These are phyloP conservation scores for Talaromyces sp. DNA, from an alignment of 2,329 filamentous ascomycete species.

Conservation along the genomic window DNA sequence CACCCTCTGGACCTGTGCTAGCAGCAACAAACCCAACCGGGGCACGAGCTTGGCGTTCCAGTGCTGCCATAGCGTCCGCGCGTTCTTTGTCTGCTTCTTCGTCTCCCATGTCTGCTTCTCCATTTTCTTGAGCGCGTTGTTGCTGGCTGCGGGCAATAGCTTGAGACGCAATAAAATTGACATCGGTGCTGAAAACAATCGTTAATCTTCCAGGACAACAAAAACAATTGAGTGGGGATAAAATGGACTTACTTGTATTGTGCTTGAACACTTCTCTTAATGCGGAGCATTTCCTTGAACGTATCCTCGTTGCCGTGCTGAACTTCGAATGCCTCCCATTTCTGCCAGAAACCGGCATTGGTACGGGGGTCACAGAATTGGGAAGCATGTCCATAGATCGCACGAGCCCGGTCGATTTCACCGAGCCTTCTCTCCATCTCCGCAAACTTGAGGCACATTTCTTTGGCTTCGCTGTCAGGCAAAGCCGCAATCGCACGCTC, in stretches of 20 bases:
- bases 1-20: slow-evolving; percentile 65
- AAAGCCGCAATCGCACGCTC: slow-evolving; percentile 92
- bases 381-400: slow-evolving; percentile 93
- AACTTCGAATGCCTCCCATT: slow-evolving; percentile 96
- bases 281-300: slow-evolving; percentile 97
- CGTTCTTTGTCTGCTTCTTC: slow-evolving; percentile 41
- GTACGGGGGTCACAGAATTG: slow-evolving; percentile 96
- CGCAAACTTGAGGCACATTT: slow-evolving; percentile 98
- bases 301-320: slow-evolving; percentile 98
- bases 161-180: slow-evolving; percentile 96
- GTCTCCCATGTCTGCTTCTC: slow-evolving; percentile 30
- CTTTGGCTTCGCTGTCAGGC: slow-evolving; percentile 85
- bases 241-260: slow-evolving; percentile 70
- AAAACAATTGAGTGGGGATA: not conserved
- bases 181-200: slow-evolving; percentile 64
- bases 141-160: slow-evolving; percentile 76
- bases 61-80: slow-evolving; percentile 78
- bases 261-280: slow-evolving; percentile 95
- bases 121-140: slow-evolving; percentile 41
- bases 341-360: slow-evolving; percentile 84
- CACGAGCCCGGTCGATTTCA: slow-evolving; percentile 89
- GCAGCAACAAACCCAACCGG: slow-evolving; percentile 89
- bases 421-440: slow-evolving; percentile 90
- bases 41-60: slow-evolving; percentile 83
- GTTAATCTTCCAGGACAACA: slow-evolving; percentile 13